Conservation (phyloP, 2,329 filamentous ascomycete genomes). For the Blastomyces silverae region DNA sequence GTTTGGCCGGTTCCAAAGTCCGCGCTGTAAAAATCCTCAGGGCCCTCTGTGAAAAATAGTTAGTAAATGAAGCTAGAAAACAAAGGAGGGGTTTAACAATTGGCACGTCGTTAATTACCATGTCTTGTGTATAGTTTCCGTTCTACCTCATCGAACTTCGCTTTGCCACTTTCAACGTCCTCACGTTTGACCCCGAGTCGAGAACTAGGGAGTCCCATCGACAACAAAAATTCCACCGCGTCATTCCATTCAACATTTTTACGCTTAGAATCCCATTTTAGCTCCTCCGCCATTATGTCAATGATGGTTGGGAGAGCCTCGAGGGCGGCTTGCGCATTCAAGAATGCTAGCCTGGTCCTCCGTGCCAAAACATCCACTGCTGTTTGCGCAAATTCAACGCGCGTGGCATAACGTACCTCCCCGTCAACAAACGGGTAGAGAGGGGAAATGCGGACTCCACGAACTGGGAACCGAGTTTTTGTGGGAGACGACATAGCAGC, state of each 20-base stretch:
- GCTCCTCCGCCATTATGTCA: slow-evolving; percentile 76
- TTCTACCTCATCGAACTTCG: slow-evolving; percentile 40
- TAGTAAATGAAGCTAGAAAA: slow-evolving; percentile 15
- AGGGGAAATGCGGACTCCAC: slow-evolving; percentile 69
- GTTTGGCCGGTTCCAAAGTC: neutral
- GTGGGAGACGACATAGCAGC: slow-evolving; percentile 72
- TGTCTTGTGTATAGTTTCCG: slow-evolving; percentile 38
- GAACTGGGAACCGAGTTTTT: slow-evolving; percentile 70
- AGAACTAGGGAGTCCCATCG: slow-evolving; percentile 54
- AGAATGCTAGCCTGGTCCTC: slow-evolving; percentile 75
- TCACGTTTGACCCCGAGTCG: slow-evolving; percentile 51
- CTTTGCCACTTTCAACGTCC: slow-evolving; percentile 53
- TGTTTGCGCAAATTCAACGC: slow-evolving; percentile 86
- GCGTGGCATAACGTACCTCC: slow-evolving; percentile 79
- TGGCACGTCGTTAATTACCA: slow-evolving; percentile 30
- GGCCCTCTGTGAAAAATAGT: slow-evolving; percentile 41
- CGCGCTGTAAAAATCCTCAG: slow-evolving; percentile 38
- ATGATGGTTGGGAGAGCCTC: slow-evolving; percentile 80
- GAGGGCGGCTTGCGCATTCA: slow-evolving; percentile 84
- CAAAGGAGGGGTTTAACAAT: neutral
- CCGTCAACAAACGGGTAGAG: slow-evolving; percentile 90
- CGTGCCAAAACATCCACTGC: slow-evolving; percentile 82
- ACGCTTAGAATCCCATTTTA: slow-evolving; percentile 59
- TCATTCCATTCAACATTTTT: slow-evolving; percentile 77
- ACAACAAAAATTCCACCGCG: slow-evolving; percentile 51